phyloP scores from a whole-genome alignment of 495 filamentous ascomycete species.

The Aspergillus sclerotiicarbonarius region DNA sequence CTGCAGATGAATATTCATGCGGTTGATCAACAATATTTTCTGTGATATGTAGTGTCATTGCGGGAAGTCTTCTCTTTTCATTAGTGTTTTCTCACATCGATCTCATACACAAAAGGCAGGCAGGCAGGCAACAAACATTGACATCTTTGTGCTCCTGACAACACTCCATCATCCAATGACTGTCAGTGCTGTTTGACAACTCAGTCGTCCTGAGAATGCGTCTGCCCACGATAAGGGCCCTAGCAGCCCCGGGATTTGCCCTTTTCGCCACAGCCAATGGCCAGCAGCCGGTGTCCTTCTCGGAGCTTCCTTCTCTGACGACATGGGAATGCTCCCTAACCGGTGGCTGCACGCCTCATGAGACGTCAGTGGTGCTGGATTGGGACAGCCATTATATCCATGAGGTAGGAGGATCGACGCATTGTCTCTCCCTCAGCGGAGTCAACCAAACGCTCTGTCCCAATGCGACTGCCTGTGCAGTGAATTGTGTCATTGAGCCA shows the following conservation, averaged over 20 bases:
- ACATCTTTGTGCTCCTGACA: no score
- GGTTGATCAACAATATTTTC: no score
- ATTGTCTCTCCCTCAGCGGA: neutral
- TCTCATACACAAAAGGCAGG: no score
- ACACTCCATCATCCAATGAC: no score
- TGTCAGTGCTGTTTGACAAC: no score
- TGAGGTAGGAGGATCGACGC: neutral
- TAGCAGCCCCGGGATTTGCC: neutral
- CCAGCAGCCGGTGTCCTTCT: constrained; percentile 3
- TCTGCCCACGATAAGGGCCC: neutral
- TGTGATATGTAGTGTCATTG: no score
- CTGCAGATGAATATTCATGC: no score
- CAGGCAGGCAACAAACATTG: no score
- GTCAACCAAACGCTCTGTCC: constrained; percentile 6
- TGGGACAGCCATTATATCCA: constrained; percentile 9
- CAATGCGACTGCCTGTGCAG: constrained; percentile 3
- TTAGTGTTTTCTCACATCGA: no score
- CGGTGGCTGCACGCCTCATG: constrained; percentile 4
- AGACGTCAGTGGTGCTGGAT: constrained; percentile 6
- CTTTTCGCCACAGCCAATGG: neutral
- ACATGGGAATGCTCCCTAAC: constrained; percentile 7
- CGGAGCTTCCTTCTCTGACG: constrained; percentile 6
- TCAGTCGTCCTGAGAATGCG: no score
- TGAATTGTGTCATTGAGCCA: constrained; percentile 5
- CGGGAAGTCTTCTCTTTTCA: no score